phyloP scores from a whole-genome alignment of 768 basidiomycete genomes.

The Tulasnella calospora region DNA sequence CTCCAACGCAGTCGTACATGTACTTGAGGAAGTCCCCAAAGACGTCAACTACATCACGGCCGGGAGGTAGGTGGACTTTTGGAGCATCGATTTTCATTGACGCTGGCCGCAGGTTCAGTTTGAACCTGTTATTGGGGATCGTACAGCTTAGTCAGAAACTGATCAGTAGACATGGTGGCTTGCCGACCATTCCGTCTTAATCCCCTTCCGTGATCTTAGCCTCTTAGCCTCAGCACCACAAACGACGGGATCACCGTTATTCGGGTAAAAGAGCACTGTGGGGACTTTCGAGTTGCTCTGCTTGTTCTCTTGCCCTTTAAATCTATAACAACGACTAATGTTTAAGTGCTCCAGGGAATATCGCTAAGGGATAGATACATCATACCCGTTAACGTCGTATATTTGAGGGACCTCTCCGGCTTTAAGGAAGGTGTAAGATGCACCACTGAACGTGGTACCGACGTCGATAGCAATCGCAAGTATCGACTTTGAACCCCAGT shows the following conservation, averaged over 20 bases:
- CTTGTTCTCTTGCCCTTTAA: conserved; percentile 66
- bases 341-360: too few species aligned
- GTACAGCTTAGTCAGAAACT: background rate
- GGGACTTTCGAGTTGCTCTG: conserved; percentile 1
- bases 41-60: background rate
- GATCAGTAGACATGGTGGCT: too few species aligned
- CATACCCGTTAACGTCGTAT: conserved; percentile 70
- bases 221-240: background rate
- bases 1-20: background rate
- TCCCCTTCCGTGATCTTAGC: background rate
- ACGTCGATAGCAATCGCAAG: conserved; percentile 77
- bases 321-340: conserved; percentile 41
- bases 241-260: background rate
- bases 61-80: background rate
- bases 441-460: conserved; percentile 78
- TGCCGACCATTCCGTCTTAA: background rate
- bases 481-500: conserved; percentile 57
- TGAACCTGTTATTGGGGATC: background rate
- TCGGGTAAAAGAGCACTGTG: background rate
- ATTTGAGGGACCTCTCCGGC: conserved; percentile 78
- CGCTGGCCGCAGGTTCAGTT: background rate
- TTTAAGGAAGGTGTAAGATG: conserved; percentile 77
- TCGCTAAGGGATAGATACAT: conserved; percentile 18
- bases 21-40: conserved; percentile 9
- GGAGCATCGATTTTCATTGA: background rate